Evolutionary conservation across 371 early-diverging fungal species (phyloP), one percentile per base, ranked within the genome.

Genomic region (Basidiobolus meristosporus): DNA sequence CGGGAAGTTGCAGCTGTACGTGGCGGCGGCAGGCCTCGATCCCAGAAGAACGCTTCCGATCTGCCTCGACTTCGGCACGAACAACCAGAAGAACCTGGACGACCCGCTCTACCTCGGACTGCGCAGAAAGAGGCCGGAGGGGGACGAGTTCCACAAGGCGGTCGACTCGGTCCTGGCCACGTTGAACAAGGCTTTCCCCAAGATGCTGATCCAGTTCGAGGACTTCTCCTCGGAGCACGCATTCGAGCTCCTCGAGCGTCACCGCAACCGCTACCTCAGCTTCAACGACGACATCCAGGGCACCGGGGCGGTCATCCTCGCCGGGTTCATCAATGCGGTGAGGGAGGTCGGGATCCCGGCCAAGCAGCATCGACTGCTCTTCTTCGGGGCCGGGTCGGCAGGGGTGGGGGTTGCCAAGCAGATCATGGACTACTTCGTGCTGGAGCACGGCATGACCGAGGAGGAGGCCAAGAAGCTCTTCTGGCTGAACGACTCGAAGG

Each of bases 181-280:
- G n/a, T n/a, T n/a, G n/a, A n/a, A n/a, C n/a, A n/a, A n/a, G n/a
- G n/a, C n/a, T n/a, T 82, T 77, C 59, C 87, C 88, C 18, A 60
- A 73, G 7, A 50, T 88, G 30, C 51, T 91, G 39, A 69, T 91
- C 12, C 90, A 91, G 56, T 90, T 88, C 45, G 92, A 91, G 53
- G 92, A 90, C 50, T 91, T 88, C 52, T 78, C 83, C 9, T 73
- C 84, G 2, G 88, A 84, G 45, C 87, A 89, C 41, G 84, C 84
- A 1, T 81, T 81, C 56, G 82, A 70, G 1, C 47, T 84, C 10
- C 48, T 82, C 5, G 57, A 69, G 19, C 57, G 65, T 41, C 76
- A 83, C 55, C 72, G 77, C 41, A 38, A 79, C 34, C 58, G 66
- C 15, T 63, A 59, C 19, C 62, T 70, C 39, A 74, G 70, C 50